These are phyloP conservation scores for Trichomonas gallinae DNA, from an alignment of 208 protist species.

Conservation along the genomic window DNA sequence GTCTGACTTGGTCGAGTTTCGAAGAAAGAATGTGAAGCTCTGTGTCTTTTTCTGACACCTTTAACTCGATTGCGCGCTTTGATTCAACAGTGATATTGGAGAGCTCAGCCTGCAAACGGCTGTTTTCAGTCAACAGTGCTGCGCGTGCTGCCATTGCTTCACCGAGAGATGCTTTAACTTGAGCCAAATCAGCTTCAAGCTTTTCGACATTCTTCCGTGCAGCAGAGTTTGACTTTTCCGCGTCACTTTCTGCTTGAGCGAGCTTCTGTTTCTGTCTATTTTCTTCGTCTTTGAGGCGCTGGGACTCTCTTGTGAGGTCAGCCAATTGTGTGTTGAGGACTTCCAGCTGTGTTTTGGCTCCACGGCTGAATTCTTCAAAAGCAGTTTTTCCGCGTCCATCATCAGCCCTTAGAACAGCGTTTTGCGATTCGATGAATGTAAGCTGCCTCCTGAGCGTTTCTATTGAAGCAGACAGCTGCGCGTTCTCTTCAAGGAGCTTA, in stretches of 20 bases:
- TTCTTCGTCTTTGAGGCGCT: not conserved
- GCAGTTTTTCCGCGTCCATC: not conserved
- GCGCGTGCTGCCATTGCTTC: not conserved
- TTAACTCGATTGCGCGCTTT: not conserved
- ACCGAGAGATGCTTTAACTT: not conserved
- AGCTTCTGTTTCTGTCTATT: not conserved
- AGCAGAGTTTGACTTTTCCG: not conserved
- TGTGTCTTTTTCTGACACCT: not conserved
- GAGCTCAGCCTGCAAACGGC: not conserved
- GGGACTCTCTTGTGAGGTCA: not conserved
- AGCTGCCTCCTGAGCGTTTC: not conserved
- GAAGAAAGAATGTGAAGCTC: not conserved
- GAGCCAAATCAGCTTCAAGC: not conserved
- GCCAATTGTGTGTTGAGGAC: not conserved
- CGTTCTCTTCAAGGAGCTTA: not conserved
- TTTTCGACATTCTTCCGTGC: not conserved
- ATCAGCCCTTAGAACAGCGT: not conserved
- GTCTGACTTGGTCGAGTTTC: not conserved
- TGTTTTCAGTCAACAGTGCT: not conserved
- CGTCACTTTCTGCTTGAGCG: not conserved
- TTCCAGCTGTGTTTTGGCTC: not conserved
- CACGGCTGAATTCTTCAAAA: slow-evolving; percentile 15
- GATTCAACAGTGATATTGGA: not conserved
- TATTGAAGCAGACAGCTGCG: not conserved
- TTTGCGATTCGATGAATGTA: not conserved